A percentile compares a stretch with the other conserved stretches of the same genome.
These are phyloP conservation scores for Lasiodiplodia citricola DNA, from an alignment of 2,329 filamentous ascomycete genomes.

Conservation along the genomic window DNA sequence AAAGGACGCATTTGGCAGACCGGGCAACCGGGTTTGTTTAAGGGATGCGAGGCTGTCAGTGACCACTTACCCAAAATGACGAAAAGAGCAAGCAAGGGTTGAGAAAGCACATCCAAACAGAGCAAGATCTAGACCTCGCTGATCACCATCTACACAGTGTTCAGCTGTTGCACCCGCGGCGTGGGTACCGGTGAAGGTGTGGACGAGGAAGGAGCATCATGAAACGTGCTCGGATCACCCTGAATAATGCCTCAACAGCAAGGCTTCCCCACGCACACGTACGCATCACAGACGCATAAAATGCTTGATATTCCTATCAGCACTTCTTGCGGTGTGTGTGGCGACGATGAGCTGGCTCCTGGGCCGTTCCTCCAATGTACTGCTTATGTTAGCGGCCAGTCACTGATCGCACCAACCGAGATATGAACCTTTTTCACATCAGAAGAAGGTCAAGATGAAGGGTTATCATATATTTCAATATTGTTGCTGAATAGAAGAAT, in stretches of 20 bases:
- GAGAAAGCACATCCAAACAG: too few relatives aligned
- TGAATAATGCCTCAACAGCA: conserved; percentile 13
- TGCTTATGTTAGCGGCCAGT: not conserved
- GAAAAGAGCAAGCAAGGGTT: not conserved
- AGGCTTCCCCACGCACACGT: not conserved
- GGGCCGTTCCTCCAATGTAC: not conserved
- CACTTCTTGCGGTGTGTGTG: not conserved
- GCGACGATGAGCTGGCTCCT: not conserved
- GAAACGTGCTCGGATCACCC: conserved; percentile 18
- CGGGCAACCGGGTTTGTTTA: not conserved
- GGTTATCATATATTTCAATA: not conserved
- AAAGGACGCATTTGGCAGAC: too few relatives aligned
- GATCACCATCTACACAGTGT: not conserved
- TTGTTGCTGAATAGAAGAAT: not conserved
- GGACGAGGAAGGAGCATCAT: not conserved
- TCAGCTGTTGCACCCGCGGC: not conserved
- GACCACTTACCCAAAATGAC: not conserved
- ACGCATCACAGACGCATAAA: not conserved
- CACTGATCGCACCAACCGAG: not conserved
- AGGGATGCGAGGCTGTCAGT: not conserved
- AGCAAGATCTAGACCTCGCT: not conserved
- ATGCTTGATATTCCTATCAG: not conserved
- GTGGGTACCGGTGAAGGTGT: not conserved
- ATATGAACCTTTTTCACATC: not conserved
- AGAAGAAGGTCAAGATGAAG: not conserved